phyloP scores from a whole-genome alignment of 768 basidiomycete species.

The Solioccasus polychromus region DNA sequence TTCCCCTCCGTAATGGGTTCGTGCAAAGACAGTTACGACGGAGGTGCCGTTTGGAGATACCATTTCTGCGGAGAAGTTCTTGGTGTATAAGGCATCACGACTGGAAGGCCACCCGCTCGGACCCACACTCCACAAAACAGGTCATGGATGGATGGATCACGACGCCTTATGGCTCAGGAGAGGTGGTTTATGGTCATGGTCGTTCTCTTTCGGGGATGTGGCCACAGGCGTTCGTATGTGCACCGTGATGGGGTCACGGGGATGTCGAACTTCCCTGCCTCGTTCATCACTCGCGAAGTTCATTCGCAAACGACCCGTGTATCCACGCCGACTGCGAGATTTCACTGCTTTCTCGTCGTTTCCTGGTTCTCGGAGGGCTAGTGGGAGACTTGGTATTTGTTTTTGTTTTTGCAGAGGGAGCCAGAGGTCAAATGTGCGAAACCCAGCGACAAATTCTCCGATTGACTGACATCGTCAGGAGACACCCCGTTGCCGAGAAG shows the following conservation, averaged over 20 bases:
- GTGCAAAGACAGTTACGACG: background rate
- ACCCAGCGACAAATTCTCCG: conserved; percentile 23
- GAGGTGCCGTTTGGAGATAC: background rate
- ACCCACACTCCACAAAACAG: conserved; percentile 6
- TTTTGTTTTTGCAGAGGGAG: conserved; percentile 16
- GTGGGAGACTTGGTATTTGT: conserved; percentile 14
- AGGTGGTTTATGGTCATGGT: conserved; percentile 4
- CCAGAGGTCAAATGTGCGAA: conserved; percentile 3
- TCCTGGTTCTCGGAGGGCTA: conserved; percentile 1
- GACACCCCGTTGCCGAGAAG: conserved; percentile 3
- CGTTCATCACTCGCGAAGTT: conserved; percentile 18
- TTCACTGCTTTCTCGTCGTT: conserved; percentile 1
- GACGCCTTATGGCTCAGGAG: conserved; percentile 6
- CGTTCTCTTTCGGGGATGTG: conserved; percentile 12
- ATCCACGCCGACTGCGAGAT: conserved; percentile 3
- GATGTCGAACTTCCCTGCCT: conserved; percentile 18
- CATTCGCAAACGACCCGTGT: conserved; percentile 14
- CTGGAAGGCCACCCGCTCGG: too few species aligned
- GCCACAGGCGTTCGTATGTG: conserved; percentile 4
- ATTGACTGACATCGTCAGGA: conserved; percentile 10
- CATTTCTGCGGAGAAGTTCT: conserved; percentile 2
- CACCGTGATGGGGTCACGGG: conserved; percentile 17
- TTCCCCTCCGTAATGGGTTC: conserved; percentile 2
- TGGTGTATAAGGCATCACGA: conserved; percentile 1
- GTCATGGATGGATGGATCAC: conserved; percentile 1